Percentiles rank a stretch among this genome's conserved stretches.
Evolutionary conservation across 1,284 basidiomycete genomes (phyloP).

Genomic region (Phlebopus sp.): DNA sequence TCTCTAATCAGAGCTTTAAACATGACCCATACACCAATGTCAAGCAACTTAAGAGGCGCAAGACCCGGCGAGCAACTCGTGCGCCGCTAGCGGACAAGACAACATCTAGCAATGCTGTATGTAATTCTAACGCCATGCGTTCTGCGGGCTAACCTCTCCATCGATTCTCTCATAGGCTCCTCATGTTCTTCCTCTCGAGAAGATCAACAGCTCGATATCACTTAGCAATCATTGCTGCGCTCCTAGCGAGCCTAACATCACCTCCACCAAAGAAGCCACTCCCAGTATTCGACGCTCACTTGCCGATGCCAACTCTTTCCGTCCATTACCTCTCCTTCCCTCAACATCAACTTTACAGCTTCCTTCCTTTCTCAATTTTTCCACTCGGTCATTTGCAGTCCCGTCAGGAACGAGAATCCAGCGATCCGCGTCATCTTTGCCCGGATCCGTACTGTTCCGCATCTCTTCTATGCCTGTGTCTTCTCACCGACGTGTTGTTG

Average conservation of each 20-base stretch:
- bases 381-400: slow-evolving; percentile 20
- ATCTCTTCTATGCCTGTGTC: slow-evolving; percentile 14
- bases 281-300: slow-evolving; percentile 13
- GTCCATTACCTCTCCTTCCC: slow-evolving; percentile 34
- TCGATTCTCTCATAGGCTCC: slow-evolving; percentile 14
- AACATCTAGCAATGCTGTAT: slow-evolving; percentile 27
- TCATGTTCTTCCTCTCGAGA: slow-evolving; percentile 13
- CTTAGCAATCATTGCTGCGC: slow-evolving; percentile 14
- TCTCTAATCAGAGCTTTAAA: slow-evolving; percentile 20
- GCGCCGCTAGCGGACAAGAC: slow-evolving; percentile 28
- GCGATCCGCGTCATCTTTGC: slow-evolving; percentile 10
- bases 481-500: slow-evolving; percentile 12
- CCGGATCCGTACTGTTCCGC: slow-evolving; percentile 17
- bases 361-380: slow-evolving; percentile 36
- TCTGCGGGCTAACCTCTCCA: slow-evolving; percentile 10
- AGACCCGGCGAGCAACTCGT: slow-evolving; percentile 17
- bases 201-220: slow-evolving; percentile 13
- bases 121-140: slow-evolving; percentile 22
- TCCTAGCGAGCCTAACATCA: slow-evolving; percentile 14
- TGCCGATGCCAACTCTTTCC: slow-evolving; percentile 17
- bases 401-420: slow-evolving; percentile 9
- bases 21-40: slow-evolving; percentile 19
- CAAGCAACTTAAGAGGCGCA: slow-evolving; percentile 24
- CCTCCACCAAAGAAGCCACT: slow-evolving; percentile 4
- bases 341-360: slow-evolving; percentile 37